Percentiles rank a stretch among this genome's conserved stretches.
Conservation (phyloP, 1,284 basidiomycete species). For the Papiliotrema fonsecae region DNA sequence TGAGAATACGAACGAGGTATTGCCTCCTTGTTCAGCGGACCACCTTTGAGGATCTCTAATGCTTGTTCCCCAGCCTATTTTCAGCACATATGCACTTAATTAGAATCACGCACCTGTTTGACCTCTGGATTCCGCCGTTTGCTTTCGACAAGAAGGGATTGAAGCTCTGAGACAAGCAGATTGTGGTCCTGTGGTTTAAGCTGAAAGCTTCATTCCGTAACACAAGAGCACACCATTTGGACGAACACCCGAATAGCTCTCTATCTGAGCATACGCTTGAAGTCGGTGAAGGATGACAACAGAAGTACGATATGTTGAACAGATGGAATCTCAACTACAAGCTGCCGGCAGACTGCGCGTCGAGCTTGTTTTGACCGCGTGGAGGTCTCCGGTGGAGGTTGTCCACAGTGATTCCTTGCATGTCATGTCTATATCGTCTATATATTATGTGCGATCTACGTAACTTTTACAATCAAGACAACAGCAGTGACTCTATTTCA, state of each 20-base stretch:
- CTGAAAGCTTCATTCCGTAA: background rate
- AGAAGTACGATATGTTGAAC: background rate
- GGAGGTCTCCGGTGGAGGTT: too few species aligned
- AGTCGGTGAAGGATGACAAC: background rate
- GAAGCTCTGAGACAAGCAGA: constrained; percentile 46
- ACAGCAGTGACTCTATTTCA: too few species aligned
- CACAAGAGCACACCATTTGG: constrained; percentile 1
- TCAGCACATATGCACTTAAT: constrained; percentile 5
- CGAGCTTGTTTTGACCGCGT: too few species aligned
- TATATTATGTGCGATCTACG: too few species aligned
- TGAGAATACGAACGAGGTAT: constrained; percentile 17
- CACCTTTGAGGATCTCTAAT: constrained; percentile 68
- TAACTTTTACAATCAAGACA: too few species aligned
- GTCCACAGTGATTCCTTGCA: too few species aligned
- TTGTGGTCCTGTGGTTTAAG: constrained; percentile 38
- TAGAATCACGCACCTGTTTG: constrained; percentile 68
- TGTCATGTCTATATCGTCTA: too few species aligned
- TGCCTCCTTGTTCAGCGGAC: constrained; percentile 53
- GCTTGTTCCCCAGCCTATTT: constrained; percentile 71
- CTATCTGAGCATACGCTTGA: too few species aligned
- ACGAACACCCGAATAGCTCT: background rate
- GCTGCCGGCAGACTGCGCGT: too few species aligned
- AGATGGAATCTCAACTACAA: too few species aligned
- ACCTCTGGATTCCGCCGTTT: constrained; percentile 75
- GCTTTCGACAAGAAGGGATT: constrained; percentile 74